Conservation (phyloP, 129 eudicot species). For the Gnaphalium uliginosum region DNA sequence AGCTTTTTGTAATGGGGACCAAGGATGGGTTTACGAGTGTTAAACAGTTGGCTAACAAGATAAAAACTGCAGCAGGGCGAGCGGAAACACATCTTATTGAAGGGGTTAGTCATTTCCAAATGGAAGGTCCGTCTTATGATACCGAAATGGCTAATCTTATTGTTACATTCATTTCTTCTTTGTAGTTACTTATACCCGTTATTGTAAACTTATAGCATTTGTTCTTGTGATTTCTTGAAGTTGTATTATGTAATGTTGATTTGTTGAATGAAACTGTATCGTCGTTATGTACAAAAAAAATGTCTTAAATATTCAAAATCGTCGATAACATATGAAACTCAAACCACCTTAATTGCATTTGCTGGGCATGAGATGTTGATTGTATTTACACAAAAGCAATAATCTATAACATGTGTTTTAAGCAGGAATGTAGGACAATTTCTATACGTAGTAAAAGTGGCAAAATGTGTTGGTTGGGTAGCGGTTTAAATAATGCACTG, state of each 20-base stretch:
- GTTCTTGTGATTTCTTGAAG: slow-evolving; percentile 7
- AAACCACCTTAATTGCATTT: not conserved
- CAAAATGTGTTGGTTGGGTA: not conserved
- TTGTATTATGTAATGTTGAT: not conserved
- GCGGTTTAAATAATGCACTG: too few species aligned
- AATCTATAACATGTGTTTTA: not conserved
- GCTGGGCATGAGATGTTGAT: not conserved
- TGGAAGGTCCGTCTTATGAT: slow-evolving; percentile 76
- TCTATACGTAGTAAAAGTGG: not conserved
- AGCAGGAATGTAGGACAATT: not conserved
- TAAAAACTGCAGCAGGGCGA: slow-evolving; percentile 67
- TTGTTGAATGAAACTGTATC: slow-evolving; percentile 17
- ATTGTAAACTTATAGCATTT: slow-evolving; percentile 12
- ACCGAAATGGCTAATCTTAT: slow-evolving; percentile 64
- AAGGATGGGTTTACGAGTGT: slow-evolving; percentile 92
- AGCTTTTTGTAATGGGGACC: slow-evolving; percentile 92
- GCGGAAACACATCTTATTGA: slow-evolving; percentile 70
- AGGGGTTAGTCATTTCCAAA: slow-evolving; percentile 77
- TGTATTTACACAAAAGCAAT: not conserved
- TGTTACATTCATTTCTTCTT: slow-evolving; percentile 48
- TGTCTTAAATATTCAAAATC: not conserved
- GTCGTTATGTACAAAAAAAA: not conserved
- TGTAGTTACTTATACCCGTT: slow-evolving; percentile 26
- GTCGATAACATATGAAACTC: not conserved
- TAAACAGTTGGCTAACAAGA: slow-evolving; percentile 72